phyloP scores from a whole-genome alignment of 164 flowering plant species.

The Aristolochia contorta region DNA sequence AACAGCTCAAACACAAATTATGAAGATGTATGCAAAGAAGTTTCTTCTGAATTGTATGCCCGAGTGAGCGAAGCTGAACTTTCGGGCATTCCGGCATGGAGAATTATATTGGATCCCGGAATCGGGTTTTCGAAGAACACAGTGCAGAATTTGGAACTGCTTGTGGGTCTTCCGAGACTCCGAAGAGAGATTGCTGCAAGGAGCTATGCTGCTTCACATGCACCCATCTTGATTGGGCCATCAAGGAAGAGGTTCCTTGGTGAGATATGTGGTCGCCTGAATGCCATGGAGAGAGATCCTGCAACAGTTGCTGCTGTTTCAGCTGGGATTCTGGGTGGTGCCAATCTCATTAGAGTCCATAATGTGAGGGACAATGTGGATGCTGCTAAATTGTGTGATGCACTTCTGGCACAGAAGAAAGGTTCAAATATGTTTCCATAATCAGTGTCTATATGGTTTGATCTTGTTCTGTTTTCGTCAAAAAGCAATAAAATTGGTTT shows the following conservation, averaged over 20 bases:
- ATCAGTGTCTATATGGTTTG: too few relatives aligned
- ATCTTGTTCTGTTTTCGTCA: too few relatives aligned
- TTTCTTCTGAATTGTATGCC: slow-evolving; percentile 48
- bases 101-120: slow-evolving; percentile 82
- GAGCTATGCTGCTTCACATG: slow-evolving; percentile 65
- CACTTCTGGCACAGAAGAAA: slow-evolving; percentile 30
- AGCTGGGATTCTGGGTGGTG: slow-evolving; percentile 68
- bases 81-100: slow-evolving; percentile 86
- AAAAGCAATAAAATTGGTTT: too few relatives aligned
- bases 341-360: slow-evolving; percentile 84
- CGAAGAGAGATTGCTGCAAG: slow-evolving; percentile 46
- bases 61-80: slow-evolving; percentile 59
- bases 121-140: slow-evolving; percentile 84
- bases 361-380: slow-evolving; percentile 68
- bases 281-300: slow-evolving; percentile 61
- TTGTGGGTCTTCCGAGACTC: slow-evolving; percentile 40
- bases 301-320: slow-evolving; percentile 69
- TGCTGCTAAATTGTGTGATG: slow-evolving; percentile 81
- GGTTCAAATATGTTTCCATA: background rate
- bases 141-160: slow-evolving; percentile 68
- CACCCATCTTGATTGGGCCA: slow-evolving; percentile 76
- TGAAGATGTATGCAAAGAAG: slow-evolving; percentile 55
- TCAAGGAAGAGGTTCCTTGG: slow-evolving; percentile 89
- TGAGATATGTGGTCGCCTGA: slow-evolving; percentile 47
- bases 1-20: slow-evolving; percentile 52